Base-by-base conservation (phyloP, 805 yeast genomes). In the Candida fluviatilis region DNA sequence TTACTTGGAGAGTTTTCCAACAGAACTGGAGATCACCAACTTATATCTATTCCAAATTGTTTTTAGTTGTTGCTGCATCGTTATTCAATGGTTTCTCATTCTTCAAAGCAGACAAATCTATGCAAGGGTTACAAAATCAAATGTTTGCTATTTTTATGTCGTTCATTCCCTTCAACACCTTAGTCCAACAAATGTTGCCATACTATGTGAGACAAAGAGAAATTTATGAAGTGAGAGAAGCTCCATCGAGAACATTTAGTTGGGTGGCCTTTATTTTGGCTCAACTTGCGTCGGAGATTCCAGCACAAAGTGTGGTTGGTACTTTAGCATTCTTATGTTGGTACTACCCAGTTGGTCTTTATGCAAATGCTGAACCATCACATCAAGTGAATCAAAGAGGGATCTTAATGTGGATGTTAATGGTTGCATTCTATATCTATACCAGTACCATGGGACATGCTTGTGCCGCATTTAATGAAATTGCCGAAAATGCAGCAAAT, bases 1-100 rank as follows among this genome's bases (percentile, higher is more conserved):
- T 44, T 38, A 53, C 54, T 34, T 40, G 44, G 42, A 55, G 63
- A 49, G 49, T 48, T 24, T 34, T 55, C 28, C 50, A 53, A 39
- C 58, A 54, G 38, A 45, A 54, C 46, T 80, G 76, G 76, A 71
- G 93, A 58, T 71, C 80, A 45, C 83, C 81, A 4, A 54, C 64
- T 18, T 83, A 84, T 54, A 70, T 84, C 46, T 66, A 71, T 57
- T 68, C 91, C 26, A 85, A 84, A 62, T 48, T 78, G 17, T 64
- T 68, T 49, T 72, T 84, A 60, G 70, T 78, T 44, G 54, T 70
- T 25, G 54, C 73, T 13, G 68, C 79, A 33, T 78, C 86, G 28
- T 52, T 84, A 13, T 80, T 82, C 54, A 74, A 80, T 45, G 95
- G 95, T 31, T 85, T 85, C 58, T 67, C 78, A 0, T 85, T 80